Conservation (phyloP, 305 asterid genomes). For the Fraxinus ornus region DNA sequence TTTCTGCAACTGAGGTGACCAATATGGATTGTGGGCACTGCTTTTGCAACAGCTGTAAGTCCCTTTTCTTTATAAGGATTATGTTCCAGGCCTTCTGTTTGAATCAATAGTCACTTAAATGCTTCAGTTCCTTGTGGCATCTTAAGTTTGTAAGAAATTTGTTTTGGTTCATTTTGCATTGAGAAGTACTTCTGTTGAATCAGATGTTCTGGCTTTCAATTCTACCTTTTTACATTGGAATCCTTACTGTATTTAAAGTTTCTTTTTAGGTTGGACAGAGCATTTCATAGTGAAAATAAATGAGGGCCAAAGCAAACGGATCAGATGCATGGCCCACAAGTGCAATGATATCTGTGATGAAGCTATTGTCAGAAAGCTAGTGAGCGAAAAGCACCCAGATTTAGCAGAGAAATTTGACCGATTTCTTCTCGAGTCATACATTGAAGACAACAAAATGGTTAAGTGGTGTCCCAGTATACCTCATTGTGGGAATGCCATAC, state of each 20-base stretch:
- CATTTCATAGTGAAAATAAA: constrained; percentile 89
- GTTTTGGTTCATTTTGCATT: constrained; percentile 3
- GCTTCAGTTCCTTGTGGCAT: constrained; percentile 1
- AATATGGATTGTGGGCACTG: constrained; percentile 91
- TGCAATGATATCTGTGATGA: constrained; percentile 91
- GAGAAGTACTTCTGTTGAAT: constrained; percentile 1
- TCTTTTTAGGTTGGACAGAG: constrained; percentile 81
- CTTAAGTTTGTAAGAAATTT: constrained; percentile 6
- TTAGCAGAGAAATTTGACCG: constrained; percentile 81
- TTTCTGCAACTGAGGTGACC: constrained; percentile 53
- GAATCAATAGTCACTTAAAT: background rate
- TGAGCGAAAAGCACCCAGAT: constrained; percentile 57
- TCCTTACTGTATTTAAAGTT: constrained; percentile 17
- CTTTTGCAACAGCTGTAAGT: constrained; percentile 89
- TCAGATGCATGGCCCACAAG: constrained; percentile 91
- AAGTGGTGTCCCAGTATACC: constrained; percentile 98
- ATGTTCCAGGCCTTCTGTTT: constrained; percentile 9
- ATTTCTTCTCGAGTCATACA: constrained; percentile 87
- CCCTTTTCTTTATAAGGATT: constrained; percentile 17
- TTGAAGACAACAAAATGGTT: constrained; percentile 95
- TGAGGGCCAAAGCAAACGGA: constrained; percentile 96
- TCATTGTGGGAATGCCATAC: constrained; percentile 94
- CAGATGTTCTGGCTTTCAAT: background rate
- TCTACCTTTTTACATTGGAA: constrained; percentile 1
- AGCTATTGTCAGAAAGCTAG: constrained; percentile 60